Evolutionary conservation across 1,284 basidiomycete genomes (phyloP), one percentile per base, ranked within the genome.

Genomic region (Leccinum insolens): DNA sequence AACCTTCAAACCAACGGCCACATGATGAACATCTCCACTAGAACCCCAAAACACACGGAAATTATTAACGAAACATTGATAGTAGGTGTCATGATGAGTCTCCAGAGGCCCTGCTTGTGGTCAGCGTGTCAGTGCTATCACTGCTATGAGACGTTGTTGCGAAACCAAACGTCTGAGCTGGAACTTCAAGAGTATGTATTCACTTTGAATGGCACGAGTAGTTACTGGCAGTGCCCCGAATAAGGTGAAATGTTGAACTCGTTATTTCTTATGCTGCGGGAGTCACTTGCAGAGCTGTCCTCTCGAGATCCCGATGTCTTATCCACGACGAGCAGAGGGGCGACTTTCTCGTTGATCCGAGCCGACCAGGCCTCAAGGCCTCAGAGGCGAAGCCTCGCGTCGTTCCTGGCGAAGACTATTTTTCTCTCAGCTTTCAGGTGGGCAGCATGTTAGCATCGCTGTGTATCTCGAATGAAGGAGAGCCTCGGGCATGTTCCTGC

Each of bases 281-380:
- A 91, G 76, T 85, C 88, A n/a, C 82, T 83, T 49, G 91, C 89
- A 4, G 91, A 93, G 76, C 89, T 91, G 82, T 86, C 44, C 79
- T 92, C 17, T 86, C 88, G 11, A 75, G 84, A 83, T 66, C 60
- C 84, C 1, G 78, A 70, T 1, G 88, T 93, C 11, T 77, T 88
- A 8, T 65, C 86, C 3, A 79, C 80, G 17, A 79, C 80, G 17
- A 83, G 80, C 8, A 86, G 84, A 78, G 91, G 91, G 68, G 90
- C 92, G 76, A 77, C 22, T 17, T 7, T 61, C 37, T 58, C 4
- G 52, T 52, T 34, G n/a, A 41, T 41, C 14, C 39, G 39, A 41
- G 61, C 25, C 61, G 25, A 17, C 22, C 6, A n/a, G n/a, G n/a
- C n/a, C n/a, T n/a, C n/a, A n/a, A 7, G 11, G 49, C 49, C 6